These are phyloP conservation scores for Scedosporium aurantiacum DNA, from an alignment of 2,329 filamentous ascomycete genomes.

Conservation along the genomic window DNA sequence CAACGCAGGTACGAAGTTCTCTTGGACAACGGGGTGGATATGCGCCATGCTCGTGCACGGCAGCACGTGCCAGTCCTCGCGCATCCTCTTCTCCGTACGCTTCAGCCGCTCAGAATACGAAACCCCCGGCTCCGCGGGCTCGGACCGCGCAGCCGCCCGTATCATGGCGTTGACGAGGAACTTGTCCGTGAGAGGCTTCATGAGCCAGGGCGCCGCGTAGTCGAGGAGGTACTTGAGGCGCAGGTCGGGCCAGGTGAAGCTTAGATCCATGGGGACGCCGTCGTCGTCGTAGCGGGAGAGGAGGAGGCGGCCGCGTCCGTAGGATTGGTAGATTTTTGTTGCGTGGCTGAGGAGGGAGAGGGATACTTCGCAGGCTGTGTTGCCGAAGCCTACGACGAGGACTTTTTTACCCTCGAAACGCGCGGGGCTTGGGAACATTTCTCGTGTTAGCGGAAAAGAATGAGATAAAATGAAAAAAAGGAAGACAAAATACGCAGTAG, in stretches of 20 bases:
- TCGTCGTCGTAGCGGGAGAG: constrained; percentile 20
- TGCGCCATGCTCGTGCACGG: constrained; percentile 13
- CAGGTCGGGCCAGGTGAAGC: constrained; percentile 16
- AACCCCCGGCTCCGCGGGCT: not conserved
- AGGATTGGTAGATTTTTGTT: constrained; percentile 25
- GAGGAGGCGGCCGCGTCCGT: constrained; percentile 23
- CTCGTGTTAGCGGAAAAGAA: too few species aligned
- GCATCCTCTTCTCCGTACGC: constrained; percentile 6
- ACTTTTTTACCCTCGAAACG: constrained; percentile 23
- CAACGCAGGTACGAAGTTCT: constrained; percentile 17
- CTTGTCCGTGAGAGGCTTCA: not conserved
- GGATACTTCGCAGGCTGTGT: constrained; percentile 12
- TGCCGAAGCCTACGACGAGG: constrained; percentile 26
- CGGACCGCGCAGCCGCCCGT: not conserved
- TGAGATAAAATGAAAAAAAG: not conserved
- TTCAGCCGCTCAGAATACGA: constrained; percentile 1
- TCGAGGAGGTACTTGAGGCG: constrained; percentile 17
- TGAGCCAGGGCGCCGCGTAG: constrained; percentile 3
- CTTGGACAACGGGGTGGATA: constrained; percentile 17
- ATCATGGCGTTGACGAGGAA: not conserved
- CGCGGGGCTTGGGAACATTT: not conserved
- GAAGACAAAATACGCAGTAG: not conserved
- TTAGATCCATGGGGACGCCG: constrained; percentile 16
- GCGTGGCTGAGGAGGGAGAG: constrained; percentile 17
- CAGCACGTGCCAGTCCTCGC: constrained; percentile 18